Evolutionary conservation across 177 flowering plant species (phyloP).

Genomic region (Vitis hybrid): DNA sequence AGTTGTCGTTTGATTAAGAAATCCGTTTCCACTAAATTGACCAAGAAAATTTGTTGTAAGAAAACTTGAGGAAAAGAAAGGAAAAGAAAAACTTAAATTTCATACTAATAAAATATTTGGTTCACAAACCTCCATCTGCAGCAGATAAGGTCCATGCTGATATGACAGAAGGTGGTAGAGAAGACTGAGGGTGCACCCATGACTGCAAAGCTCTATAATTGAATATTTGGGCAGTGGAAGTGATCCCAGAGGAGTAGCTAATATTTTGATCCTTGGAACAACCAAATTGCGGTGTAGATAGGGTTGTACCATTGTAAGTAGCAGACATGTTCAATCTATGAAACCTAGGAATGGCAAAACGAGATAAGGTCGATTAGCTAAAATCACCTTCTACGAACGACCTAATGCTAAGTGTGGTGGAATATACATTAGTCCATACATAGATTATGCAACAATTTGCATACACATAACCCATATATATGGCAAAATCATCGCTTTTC

Average conservation of each 20-base stretch:
- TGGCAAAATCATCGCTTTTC: too few relatives aligned
- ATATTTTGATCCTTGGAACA: constrained; percentile 20
- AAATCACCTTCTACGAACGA: too few relatives aligned
- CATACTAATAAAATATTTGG: constrained; percentile 5
- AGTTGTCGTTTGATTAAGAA: constrained; percentile 66
- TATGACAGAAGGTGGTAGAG: constrained; percentile 68
- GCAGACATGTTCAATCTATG: constrained; percentile 56
- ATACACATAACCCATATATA: too few relatives aligned
- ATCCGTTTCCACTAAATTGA: constrained; percentile 48
- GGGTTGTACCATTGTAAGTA: constrained; percentile 33
- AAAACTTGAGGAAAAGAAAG: not conserved
- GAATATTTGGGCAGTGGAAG: constrained; percentile 25
- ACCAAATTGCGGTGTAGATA: constrained; percentile 24
- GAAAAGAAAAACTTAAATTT: not conserved
- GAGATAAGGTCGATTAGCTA: not conserved
- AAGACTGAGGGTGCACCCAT: constrained; percentile 87
- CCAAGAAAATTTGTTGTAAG: not conserved
- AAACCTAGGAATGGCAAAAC: constrained; percentile 45
- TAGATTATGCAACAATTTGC: too few relatives aligned
- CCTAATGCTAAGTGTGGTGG: too few relatives aligned
- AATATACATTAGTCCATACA: too few relatives aligned
- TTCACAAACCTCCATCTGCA: constrained; percentile 60
- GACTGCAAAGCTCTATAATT: constrained; percentile 52
- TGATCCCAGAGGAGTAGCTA: constrained; percentile 13
- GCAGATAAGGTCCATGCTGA: constrained; percentile 60